A percentile compares a stretch with the other conserved stretches of the same genome.
These are phyloP conservation scores for Entomortierella beljakovae DNA, from an alignment of 192 early-diverging fungal genomes.

Conservation along the genomic window DNA sequence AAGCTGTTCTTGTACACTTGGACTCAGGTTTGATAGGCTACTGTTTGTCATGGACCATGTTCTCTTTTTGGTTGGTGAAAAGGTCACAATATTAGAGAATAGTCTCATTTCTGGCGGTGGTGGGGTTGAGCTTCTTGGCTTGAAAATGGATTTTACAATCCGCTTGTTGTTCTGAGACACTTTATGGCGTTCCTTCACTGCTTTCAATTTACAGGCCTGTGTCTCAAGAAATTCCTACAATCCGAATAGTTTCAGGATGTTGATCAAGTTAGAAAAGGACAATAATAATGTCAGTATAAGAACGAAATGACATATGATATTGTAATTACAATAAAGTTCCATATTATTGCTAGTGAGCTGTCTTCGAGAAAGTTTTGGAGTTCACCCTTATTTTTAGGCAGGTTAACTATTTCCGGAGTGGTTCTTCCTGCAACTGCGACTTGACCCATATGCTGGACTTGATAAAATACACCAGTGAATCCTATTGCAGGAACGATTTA, in stretches of 20 bases:
- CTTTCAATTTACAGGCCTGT: not conserved
- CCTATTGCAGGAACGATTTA: too few relatives aligned
- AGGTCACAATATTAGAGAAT: not conserved
- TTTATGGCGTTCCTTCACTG: not conserved
- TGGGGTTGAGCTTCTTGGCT: not conserved
- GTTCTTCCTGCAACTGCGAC: not conserved
- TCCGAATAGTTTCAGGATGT: not conserved
- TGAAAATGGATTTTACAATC: not conserved
- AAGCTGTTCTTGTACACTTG: too few relatives aligned
- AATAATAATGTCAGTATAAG: not conserved
- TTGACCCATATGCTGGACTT: not conserved
- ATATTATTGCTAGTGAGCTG: not conserved
- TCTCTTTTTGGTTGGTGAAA: not conserved
- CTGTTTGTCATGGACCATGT: too few relatives aligned
- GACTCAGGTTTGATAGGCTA: too few relatives aligned
- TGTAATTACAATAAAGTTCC: slow-evolving; percentile 7
- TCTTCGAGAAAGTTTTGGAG: not conserved
- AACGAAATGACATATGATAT: not conserved
- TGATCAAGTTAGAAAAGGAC: not conserved
- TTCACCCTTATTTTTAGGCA: not conserved
- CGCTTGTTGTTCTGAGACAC: not conserved
- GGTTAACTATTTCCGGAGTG: not conserved
- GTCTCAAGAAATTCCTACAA: not conserved
- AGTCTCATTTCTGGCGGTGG: not conserved
- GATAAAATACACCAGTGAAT: slow-evolving; percentile 2